phyloP scores from a whole-genome alignment of 768 basidiomycete species.

The Kwoniella botswanensis region DNA sequence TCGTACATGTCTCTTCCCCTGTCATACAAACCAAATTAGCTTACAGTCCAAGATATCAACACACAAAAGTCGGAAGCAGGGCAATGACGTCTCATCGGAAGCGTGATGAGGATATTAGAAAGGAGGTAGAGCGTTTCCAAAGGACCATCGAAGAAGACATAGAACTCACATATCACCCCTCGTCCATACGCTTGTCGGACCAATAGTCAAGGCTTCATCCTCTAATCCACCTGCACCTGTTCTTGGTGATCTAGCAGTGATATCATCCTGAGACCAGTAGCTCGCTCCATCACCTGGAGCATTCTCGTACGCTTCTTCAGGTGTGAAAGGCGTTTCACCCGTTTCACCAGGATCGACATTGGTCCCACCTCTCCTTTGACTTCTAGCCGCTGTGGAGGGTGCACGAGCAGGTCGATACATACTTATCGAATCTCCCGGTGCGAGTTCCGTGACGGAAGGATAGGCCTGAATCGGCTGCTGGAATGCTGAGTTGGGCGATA shows the following conservation, averaged over 20 bases:
- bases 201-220: slow-evolving; percentile 36
- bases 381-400: slow-evolving; percentile 25
- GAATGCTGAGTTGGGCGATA: slow-evolving; percentile 8
- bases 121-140: slow-evolving; percentile 1
- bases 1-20: slow-evolving; percentile 46
- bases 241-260: slow-evolving; percentile 20
- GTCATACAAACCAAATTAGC: slow-evolving; percentile 10
- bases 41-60: background rate
- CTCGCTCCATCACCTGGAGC: slow-evolving; percentile 15
- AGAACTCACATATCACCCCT: slow-evolving; percentile 35
- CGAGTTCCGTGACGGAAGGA: slow-evolving; percentile 34
- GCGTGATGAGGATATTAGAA: background rate
- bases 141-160: background rate
- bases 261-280: slow-evolving; percentile 21
- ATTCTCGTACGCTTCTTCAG: slow-evolving; percentile 15
- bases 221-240: slow-evolving; percentile 16
- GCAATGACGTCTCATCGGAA: slow-evolving; percentile 1
- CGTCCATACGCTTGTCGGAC: slow-evolving; percentile 39
- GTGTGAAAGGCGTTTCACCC: slow-evolving; percentile 1
- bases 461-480: slow-evolving; percentile 10
- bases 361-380: slow-evolving; percentile 43
- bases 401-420: slow-evolving; percentile 45
- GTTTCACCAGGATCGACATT: slow-evolving; percentile 43
- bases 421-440: slow-evolving; percentile 39
- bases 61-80: slow-evolving; percentile 8